Conservation (phyloP, 192 early-diverging fungal species). For the Chytriomyces confervae region DNA sequence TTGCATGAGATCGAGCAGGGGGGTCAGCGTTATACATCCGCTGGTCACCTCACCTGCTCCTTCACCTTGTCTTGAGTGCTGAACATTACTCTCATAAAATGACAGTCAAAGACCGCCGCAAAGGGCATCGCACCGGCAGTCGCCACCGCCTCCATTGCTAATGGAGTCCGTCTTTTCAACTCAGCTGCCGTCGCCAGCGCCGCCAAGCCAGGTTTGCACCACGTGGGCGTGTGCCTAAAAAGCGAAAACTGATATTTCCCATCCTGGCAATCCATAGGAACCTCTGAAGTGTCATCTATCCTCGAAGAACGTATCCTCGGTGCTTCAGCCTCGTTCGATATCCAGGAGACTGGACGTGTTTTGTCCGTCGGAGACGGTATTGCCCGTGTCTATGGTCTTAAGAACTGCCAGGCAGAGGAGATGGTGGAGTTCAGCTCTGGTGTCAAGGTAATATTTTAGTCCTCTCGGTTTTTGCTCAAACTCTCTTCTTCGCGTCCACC, state of each 20-base stretch:
- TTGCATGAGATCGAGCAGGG: background rate
- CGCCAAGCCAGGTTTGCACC: conserved; percentile 25
- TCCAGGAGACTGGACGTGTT: conserved; percentile 98
- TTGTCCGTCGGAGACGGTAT: conserved; percentile 99
- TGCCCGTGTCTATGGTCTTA: conserved; percentile 98
- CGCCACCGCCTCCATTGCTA: conserved; percentile 21
- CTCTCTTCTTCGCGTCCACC: background rate
- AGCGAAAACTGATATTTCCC: background rate
- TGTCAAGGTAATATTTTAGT: conserved; percentile 71
- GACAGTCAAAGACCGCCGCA: background rate
- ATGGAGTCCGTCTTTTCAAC: conserved; percentile 32
- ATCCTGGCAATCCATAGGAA: conserved; percentile 37
- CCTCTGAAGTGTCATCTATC: conserved; percentile 97
- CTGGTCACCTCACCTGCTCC: background rate
- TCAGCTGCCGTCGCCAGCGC: conserved; percentile 27
- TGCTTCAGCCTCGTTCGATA: conserved; percentile 78
- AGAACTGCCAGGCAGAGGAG: conserved; percentile 98
- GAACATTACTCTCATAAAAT: background rate
- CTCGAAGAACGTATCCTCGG: conserved; percentile 97
- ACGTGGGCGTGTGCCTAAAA: background rate
- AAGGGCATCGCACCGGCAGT: conserved; percentile 23
- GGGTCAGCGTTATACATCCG: background rate
- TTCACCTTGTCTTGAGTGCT: background rate
- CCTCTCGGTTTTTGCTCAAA: background rate
- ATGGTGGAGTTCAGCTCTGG: conserved; percentile 99